These are phyloP conservation scores for Hygrophorus pudorinus DNA, from an alignment of 768 basidiomycete genomes.

Conservation along the genomic window DNA sequence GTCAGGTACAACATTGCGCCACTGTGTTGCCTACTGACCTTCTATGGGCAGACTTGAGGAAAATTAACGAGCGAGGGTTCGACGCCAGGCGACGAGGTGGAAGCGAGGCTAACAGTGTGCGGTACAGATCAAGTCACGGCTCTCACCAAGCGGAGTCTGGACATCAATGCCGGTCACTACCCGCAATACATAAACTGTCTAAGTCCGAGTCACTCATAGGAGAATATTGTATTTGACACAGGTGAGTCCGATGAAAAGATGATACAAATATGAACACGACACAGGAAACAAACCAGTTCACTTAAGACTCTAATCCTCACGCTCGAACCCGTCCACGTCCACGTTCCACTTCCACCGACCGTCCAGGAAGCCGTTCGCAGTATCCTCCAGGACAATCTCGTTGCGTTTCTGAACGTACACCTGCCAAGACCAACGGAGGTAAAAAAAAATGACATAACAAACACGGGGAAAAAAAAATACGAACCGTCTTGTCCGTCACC, in stretches of 20 bases:
- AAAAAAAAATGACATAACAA: no score
- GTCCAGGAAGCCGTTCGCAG: constrained; percentile 81
- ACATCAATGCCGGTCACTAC: no score
- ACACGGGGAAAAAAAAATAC: no score
- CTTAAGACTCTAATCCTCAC: background rate
- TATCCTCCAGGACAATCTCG: constrained; percentile 91
- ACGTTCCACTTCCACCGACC: constrained; percentile 80
- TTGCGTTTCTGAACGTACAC: constrained; percentile 97
- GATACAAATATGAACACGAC: no score
- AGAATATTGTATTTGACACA: no score
- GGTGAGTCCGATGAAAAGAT: no score
- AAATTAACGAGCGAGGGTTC: constrained; percentile 29
- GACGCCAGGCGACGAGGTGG: constrained; percentile 19
- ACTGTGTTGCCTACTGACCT: background rate
- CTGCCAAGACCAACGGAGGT: constrained; percentile 19
- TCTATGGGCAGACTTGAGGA: background rate
- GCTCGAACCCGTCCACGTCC: constrained; percentile 59
- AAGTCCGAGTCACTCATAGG: no score
- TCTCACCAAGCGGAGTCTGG: no score
- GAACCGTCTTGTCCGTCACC: constrained; percentile 91
- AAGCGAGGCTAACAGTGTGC: background rate
- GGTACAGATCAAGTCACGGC: no score
- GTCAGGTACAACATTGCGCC: constrained; percentile 75
- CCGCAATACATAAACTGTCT: no score
- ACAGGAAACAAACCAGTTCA: no score